Percentiles rank a stretch among this genome's conserved stretches.
Evolutionary conservation across 2,329 filamentous ascomycete species (phyloP).

Genomic region (Beauveria asiatica): DNA sequence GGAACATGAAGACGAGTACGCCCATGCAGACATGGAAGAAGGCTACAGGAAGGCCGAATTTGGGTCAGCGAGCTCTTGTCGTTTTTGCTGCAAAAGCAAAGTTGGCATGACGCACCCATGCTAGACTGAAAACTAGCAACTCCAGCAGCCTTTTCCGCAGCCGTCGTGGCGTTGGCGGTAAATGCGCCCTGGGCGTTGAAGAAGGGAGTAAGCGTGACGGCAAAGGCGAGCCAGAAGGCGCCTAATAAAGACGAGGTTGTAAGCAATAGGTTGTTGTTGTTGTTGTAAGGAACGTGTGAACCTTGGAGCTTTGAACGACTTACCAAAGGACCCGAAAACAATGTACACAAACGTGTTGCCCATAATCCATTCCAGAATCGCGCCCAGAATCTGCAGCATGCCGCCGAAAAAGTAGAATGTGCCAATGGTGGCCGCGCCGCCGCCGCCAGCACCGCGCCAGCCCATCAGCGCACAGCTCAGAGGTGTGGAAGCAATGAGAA

Average conservation of each 20-base stretch:
- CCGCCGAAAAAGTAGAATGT: constrained; percentile 39
- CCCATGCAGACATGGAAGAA: constrained; percentile 56
- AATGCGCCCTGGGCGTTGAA: constrained; percentile 5
- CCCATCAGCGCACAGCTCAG: constrained; percentile 33
- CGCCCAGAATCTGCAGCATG: constrained; percentile 36
- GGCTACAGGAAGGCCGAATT: constrained; percentile 19
- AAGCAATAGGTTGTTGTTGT: too few species aligned
- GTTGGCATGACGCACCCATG: constrained; percentile 29
- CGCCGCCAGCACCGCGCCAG: constrained; percentile 35
- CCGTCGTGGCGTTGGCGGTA: constrained; percentile 2
- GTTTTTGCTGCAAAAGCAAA: neutral
- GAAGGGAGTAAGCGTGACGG: neutral
- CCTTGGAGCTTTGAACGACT: neutral
- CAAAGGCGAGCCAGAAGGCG: constrained; percentile 7
- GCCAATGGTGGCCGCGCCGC: constrained; percentile 34
- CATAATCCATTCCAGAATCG: constrained; percentile 41
- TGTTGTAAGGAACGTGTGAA: too few species aligned
- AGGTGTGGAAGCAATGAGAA: neutral
- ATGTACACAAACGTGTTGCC: constrained; percentile 47
- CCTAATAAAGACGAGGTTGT: neutral
- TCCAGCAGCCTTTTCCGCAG: constrained; percentile 5
- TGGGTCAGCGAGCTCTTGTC: neutral
- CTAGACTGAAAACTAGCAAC: constrained; percentile 37
- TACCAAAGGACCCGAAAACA: constrained; percentile 30
- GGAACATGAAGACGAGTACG: constrained; percentile 51